Conservation (phyloP, 179 eudicot genomes). For the Silene vulgaris region DNA sequence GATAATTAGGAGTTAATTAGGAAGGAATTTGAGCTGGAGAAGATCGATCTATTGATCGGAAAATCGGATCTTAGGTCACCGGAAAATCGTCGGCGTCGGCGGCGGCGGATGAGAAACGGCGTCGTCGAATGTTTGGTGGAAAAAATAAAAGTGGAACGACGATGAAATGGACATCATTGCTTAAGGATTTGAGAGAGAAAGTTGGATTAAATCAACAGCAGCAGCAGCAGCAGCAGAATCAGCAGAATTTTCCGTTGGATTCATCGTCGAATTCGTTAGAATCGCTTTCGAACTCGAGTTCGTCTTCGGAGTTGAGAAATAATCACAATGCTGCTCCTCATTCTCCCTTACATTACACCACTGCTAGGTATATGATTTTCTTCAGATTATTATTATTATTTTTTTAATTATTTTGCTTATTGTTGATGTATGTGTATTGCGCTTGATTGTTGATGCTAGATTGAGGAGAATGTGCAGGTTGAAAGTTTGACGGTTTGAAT, state of each 20-base stretch:
- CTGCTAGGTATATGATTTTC: slow-evolving; percentile 19
- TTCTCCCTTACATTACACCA: slow-evolving; percentile 25
- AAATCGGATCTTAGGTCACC: slow-evolving; percentile 24
- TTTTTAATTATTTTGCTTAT: neutral
- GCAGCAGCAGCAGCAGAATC: slow-evolving; percentile 29
- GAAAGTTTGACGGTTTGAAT: neutral
- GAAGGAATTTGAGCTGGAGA: slow-evolving; percentile 7
- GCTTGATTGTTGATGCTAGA: slow-evolving; percentile 4
- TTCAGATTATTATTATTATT: neutral
- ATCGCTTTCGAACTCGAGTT: slow-evolving; percentile 17
- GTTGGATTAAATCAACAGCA: slow-evolving; percentile 64
- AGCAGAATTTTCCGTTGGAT: slow-evolving; percentile 25
- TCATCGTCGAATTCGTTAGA: slow-evolving; percentile 28
- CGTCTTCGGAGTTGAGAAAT: slow-evolving; percentile 35
- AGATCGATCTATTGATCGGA: slow-evolving; percentile 22
- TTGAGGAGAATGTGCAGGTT: neutral
- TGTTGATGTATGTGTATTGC: neutral
- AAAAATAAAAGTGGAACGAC: slow-evolving; percentile 13
- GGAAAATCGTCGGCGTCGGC: slow-evolving; percentile 19
- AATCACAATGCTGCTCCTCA: slow-evolving; percentile 29
- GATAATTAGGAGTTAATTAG: slow-evolving; percentile 10
- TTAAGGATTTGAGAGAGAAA: slow-evolving; percentile 88
- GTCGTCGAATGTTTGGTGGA: slow-evolving; percentile 31
- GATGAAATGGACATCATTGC: slow-evolving; percentile 62
- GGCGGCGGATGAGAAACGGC: slow-evolving; percentile 38